Evolutionary conservation across 306 rosid genomes (phyloP), one percentile per base, ranked within the genome.

Genomic region (Amphicarpaea edgeworthii): DNA sequence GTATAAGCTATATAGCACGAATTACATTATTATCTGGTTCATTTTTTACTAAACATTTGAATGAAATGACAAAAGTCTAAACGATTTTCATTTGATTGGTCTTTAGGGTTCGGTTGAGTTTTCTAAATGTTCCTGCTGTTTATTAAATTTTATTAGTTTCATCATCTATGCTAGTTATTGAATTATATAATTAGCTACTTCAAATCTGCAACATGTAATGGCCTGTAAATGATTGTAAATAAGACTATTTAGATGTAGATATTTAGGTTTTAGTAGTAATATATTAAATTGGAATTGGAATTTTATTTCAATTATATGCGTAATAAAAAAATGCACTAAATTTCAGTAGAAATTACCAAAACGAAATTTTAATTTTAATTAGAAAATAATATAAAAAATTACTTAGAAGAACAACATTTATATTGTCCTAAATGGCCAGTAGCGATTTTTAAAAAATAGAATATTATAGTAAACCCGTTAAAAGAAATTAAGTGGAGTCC

Each of bases 1-100:
- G 50, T 78, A 70, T 58, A 71, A 75, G 42, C 70, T 26, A 71
- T 49, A 46, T 23, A 69, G 15, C 73, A 47, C 8, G 61, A 28
- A 45, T 49, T 69, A 12, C 30, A 8, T 61, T 43, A 15, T 60
- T 71, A 8, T 26, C 49, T 63, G 66, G 58, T 19, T 34, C 51
- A 68, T 49, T 7, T 7, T 38, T 59, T 23, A 21, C 59, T 40
- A 7, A 68, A 73, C 80, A 49, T 11, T 8, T 54, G 60, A 49
- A 79, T 70, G 58, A 63, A 79, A 45, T 19, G 40, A 21, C 40
- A 34, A 6, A 21, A 37, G 43, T 70, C 62, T 43, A 14, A 45
- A 51, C 16, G 37, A 23, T 11, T 59, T 12, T 67, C 67, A 66
- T 68, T 47, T 58, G 12, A 8, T 34, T 11, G 16, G 28, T 34